Conservation (phyloP, 78 protist genomes). For the Salpingoeca rosetta region DNA sequence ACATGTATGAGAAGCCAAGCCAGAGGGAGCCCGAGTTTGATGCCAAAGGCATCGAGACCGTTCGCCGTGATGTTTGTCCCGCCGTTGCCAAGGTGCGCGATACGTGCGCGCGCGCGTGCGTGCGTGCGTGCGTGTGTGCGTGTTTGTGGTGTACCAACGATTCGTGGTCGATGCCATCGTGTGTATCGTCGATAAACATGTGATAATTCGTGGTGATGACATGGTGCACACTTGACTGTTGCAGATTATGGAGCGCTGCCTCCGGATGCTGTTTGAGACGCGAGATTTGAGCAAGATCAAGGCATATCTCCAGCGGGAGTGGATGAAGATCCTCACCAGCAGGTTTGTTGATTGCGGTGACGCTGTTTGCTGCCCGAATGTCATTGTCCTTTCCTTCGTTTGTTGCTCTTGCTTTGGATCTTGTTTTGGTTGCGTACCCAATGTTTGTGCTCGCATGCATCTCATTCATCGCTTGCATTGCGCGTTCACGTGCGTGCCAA, state of each 20-base stretch:
- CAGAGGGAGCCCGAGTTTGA: slow-evolving; percentile 60
- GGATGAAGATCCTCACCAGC: slow-evolving; percentile 41
- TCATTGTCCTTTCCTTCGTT: too few relatives aligned
- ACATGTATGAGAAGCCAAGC: slow-evolving; percentile 39
- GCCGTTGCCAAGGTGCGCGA: slow-evolving; percentile 60
- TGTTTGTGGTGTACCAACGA: too few relatives aligned
- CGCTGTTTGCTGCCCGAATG: neutral
- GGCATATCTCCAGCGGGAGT: slow-evolving; percentile 43
- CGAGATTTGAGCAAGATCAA: slow-evolving; percentile 62
- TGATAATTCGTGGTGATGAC: neutral
- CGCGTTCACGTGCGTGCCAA: too few relatives aligned
- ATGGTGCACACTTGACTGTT: neutral
- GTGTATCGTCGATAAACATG: neutral
- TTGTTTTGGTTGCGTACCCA: too few relatives aligned
- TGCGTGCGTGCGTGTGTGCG: neutral
- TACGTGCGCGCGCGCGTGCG: slow-evolving; percentile 27
- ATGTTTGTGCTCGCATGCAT: too few relatives aligned
- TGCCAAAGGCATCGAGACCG: slow-evolving; percentile 92
- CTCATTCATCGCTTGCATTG: too few relatives aligned
- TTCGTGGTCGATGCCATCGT: neutral
- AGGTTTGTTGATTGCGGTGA: slow-evolving; percentile 5
- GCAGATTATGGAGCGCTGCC: slow-evolving; percentile 9
- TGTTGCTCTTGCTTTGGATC: too few relatives aligned
- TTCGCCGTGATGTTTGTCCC: slow-evolving; percentile 80
- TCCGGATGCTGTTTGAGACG: slow-evolving; percentile 55